These are phyloP conservation scores for Apophysomyces ossiformis DNA, from an alignment of 371 early-diverging fungal species.

Conservation along the genomic window DNA sequence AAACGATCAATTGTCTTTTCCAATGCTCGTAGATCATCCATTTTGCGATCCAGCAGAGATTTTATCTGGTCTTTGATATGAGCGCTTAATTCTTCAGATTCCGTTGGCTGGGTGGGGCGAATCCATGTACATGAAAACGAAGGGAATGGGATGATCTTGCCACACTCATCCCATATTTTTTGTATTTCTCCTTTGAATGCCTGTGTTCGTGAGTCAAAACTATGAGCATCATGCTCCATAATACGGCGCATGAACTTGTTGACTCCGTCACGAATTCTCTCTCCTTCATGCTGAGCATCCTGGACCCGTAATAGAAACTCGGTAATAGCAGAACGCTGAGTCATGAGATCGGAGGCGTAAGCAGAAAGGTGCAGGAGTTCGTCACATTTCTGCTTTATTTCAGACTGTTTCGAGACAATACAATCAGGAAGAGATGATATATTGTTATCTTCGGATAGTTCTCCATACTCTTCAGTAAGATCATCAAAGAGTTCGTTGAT, in stretches of 20 bases:
- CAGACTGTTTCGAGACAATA: slow-evolving; percentile 31
- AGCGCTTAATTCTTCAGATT: slow-evolving; percentile 16
- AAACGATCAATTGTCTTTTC: slow-evolving; percentile 31
- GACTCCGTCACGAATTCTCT: slow-evolving; percentile 43
- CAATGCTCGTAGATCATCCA: slow-evolving; percentile 26
- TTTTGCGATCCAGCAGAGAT: slow-evolving; percentile 33
- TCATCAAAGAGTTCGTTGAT: slow-evolving; percentile 8
- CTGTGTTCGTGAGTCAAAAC: slow-evolving; percentile 28
- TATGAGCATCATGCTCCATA: slow-evolving; percentile 30
- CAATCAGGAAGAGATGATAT: slow-evolving; percentile 17
- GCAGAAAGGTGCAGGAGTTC: slow-evolving; percentile 28
- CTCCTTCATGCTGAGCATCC: slow-evolving; percentile 47
- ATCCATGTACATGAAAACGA: slow-evolving; percentile 33
- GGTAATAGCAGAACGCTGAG: slow-evolving; percentile 41
- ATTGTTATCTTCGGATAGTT: neutral
- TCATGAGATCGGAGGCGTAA: slow-evolving; percentile 41
- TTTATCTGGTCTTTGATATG: slow-evolving; percentile 27
- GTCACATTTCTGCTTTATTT: slow-evolving; percentile 33
- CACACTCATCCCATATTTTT: slow-evolving; percentile 40
- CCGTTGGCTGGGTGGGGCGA: slow-evolving; percentile 20
- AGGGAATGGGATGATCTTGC: slow-evolving; percentile 35
- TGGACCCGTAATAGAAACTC: slow-evolving; percentile 48
- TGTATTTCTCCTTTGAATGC: slow-evolving; percentile 35
- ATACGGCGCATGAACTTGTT: slow-evolving; percentile 41
- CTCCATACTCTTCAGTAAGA: slow-evolving; percentile 9